These are phyloP conservation scores for Camellia oleifera DNA, from an alignment of 179 eudicot genomes.

Conservation along the genomic window DNA sequence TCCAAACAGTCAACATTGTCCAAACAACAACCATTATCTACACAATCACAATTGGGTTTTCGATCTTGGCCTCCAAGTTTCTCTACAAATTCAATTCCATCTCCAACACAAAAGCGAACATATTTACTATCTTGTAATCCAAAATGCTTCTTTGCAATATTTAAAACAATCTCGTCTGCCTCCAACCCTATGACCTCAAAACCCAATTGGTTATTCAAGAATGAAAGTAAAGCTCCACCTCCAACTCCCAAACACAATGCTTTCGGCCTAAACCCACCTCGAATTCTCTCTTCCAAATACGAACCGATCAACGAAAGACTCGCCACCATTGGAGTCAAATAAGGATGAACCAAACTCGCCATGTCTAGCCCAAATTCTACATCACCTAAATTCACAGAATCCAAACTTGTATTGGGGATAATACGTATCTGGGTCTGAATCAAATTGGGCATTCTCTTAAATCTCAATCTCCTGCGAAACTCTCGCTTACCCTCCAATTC, in stretches of 20 bases:
- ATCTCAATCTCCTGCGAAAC: slow-evolving; percentile 83
- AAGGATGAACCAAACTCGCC: slow-evolving; percentile 59
- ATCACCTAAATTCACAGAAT: slow-evolving; percentile 21
- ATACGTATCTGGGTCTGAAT: slow-evolving; percentile 66
- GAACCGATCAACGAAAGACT: slow-evolving; percentile 44
- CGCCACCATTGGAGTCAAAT: slow-evolving; percentile 82
- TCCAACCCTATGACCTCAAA: slow-evolving; percentile 78
- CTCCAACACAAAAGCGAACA: slow-evolving; percentile 40
- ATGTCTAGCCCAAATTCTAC: slow-evolving; percentile 42
- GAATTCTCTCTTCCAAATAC: slow-evolving; percentile 34
- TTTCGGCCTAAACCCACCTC: slow-evolving; percentile 40
- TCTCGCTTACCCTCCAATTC: slow-evolving; percentile 36
- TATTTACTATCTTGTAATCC: slow-evolving; percentile 40
- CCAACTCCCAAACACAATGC: slow-evolving; percentile 88
- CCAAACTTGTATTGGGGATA: slow-evolving; percentile 21
- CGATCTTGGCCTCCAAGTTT: slow-evolving; percentile 18
- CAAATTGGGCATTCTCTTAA: slow-evolving; percentile 84
- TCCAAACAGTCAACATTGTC: slow-evolving; percentile 18
- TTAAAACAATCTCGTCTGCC: slow-evolving; percentile 59
- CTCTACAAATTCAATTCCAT: slow-evolving; percentile 53
- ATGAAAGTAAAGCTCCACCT: slow-evolving; percentile 78
- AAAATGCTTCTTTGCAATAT: slow-evolving; percentile 50
- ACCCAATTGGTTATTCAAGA: slow-evolving; percentile 45
- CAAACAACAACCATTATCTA: not conserved
- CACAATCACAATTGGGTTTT: not conserved